These are phyloP conservation scores for Mortierella sp. DNA, from an alignment of 371 early-diverging fungal genomes.

Conservation along the genomic window DNA sequence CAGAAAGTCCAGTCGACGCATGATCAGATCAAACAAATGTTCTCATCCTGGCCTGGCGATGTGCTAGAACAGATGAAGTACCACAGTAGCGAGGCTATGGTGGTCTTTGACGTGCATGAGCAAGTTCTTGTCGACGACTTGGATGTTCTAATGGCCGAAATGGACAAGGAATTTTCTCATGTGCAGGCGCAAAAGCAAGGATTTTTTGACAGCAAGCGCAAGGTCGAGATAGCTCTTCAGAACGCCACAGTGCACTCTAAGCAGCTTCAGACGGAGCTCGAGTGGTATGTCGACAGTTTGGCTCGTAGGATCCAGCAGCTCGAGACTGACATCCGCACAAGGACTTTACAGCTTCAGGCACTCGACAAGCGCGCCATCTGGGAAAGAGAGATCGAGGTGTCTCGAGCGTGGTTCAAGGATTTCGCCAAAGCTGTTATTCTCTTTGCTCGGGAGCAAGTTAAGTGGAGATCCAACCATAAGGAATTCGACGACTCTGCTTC, in stretches of 20 bases:
- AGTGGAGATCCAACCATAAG: slow-evolving; percentile 41
- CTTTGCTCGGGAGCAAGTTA: slow-evolving; percentile 46
- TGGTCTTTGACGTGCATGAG: slow-evolving; percentile 54
- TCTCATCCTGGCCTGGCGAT: slow-evolving; percentile 51
- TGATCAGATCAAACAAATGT: slow-evolving; percentile 54
- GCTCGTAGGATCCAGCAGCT: slow-evolving; percentile 31
- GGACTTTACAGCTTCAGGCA: slow-evolving; percentile 38
- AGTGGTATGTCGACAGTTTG: slow-evolving; percentile 36
- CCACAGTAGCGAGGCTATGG: slow-evolving; percentile 33
- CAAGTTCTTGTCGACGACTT: slow-evolving; percentile 48
- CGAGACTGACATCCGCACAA: slow-evolving; percentile 38
- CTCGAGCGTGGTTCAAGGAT: slow-evolving; percentile 56
- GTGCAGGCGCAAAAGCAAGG: slow-evolving; percentile 31
- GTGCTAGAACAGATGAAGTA: slow-evolving; percentile 40
- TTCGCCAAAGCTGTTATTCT: slow-evolving; percentile 53
- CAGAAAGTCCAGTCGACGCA: slow-evolving; percentile 42
- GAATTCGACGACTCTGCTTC: slow-evolving; percentile 43
- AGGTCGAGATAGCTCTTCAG: slow-evolving; percentile 24
- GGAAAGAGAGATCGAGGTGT: slow-evolving; percentile 52
- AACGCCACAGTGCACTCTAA: slow-evolving; percentile 43
- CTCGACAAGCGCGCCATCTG: slow-evolving; percentile 47
- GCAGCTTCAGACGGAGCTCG: slow-evolving; percentile 44
- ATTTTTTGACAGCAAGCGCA: slow-evolving; percentile 20
- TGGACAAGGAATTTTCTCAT: slow-evolving; percentile 40
- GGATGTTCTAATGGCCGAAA: slow-evolving; percentile 48